Evolutionary conservation across 1,284 basidiomycete genomes (phyloP), one percentile per base, ranked within the genome.

Genomic region (Retiboletus flavoniger): DNA sequence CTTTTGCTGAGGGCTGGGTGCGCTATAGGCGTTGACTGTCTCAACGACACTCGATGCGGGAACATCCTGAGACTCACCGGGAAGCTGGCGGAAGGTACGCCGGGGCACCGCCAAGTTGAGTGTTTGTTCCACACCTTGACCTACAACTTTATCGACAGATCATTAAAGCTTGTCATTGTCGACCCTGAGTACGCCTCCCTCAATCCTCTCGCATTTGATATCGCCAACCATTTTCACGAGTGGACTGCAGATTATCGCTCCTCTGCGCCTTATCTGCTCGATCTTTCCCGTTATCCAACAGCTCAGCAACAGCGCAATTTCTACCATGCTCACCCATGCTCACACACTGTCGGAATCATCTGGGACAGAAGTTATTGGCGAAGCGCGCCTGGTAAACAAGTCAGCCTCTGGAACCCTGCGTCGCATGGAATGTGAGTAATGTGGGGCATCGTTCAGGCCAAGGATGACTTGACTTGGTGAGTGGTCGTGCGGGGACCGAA

Each of bases 191-290:
- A 97, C 67, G 92, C 94, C 8, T 80, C 87, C 0, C 88, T 90
- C 3, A 97, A 96, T 69, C 85, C 92, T 28, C 85, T 93, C 3
- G 89, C 91, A 3, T 95, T 87, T 72, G 95, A 98, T 70, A 93
- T 98, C 64, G 94, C 90, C 55, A 97, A 97, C 74, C 94, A 97
- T 74, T 97, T 96, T 74, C 87, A 92, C 68, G 95, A 97, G 74
- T 97, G 95, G 94, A 90, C 90, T 28, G 89, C 92, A 17, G 82
- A 96, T 72, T 98, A 97, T 71, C 89, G 92, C 67, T 79, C 81
- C 7, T 69, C 79, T 21, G 83, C 81, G 0, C 89, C 94, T 43
- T 91, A 95, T 60, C 64, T 94, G 51, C 82, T 89, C 43, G 76
- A 85, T 52, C 77, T 81, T 58, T 76, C 78, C 19, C 77, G 76